Conservation (phyloP, 768 basidiomycete genomes). For the Daedaleopsis nitida region DNA sequence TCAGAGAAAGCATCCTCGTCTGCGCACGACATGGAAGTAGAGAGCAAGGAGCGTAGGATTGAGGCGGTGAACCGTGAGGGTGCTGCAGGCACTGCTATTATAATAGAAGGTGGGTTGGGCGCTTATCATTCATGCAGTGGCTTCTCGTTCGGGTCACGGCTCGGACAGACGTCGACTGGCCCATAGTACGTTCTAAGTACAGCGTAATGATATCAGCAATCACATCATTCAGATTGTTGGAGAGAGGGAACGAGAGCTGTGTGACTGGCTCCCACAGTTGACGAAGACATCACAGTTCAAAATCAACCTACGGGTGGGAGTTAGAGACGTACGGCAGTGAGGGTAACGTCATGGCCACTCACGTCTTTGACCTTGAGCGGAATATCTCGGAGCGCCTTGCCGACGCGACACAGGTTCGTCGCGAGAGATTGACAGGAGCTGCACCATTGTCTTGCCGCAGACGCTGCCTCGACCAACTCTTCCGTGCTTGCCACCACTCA, state of each 20-base stretch:
- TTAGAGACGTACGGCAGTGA: background rate
- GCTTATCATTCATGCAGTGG: too few relatives aligned
- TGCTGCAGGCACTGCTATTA: background rate
- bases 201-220: too few relatives aligned
- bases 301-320: background rate
- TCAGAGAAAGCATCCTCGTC: constrained; percentile 41
- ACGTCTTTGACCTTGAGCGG: background rate
- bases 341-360: background rate
- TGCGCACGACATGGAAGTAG: background rate
- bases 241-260: too few relatives aligned
- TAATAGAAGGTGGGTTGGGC: too few relatives aligned
- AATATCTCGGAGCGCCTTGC: background rate
- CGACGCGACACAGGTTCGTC: background rate
- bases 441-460: background rate
- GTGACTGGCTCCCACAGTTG: background rate
- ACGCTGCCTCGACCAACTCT: background rate
- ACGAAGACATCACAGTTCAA: background rate
- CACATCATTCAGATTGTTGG: too few relatives aligned
- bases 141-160: too few relatives aligned
- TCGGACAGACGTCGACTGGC: too few relatives aligned
- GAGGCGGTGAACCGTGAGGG: background rate
- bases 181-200: too few relatives aligned
- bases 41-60: background rate
- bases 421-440: background rate
- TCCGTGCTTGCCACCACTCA: background rate